These are phyloP conservation scores for Tetracladium setigerum DNA, from an alignment of 495 filamentous ascomycete genomes.

Conservation along the genomic window DNA sequence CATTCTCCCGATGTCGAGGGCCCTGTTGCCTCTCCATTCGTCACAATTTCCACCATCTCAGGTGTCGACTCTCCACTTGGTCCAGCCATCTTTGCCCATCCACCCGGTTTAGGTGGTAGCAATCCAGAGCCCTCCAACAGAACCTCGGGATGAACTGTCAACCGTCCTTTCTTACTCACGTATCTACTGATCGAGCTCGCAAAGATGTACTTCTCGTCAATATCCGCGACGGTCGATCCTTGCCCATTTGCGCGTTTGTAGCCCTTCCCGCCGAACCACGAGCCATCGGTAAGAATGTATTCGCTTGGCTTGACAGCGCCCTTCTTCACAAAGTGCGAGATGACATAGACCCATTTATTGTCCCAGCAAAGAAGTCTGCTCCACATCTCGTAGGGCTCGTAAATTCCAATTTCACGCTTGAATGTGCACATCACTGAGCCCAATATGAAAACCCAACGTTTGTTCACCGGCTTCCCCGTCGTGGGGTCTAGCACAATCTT, in stretches of 20 bases:
- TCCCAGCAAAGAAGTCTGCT: conserved; percentile 66
- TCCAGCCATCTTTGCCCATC: conserved; percentile 25
- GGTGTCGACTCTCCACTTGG: conserved; percentile 18
- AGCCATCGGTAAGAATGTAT: conserved; percentile 29
- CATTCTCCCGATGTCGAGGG: conserved; percentile 26
- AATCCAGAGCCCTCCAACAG: conserved; percentile 61
- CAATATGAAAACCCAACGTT: conserved; percentile 51
- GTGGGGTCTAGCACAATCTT: conserved; percentile 33
- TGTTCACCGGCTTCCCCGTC: conserved; percentile 26
- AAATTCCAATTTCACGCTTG: conserved; percentile 60
- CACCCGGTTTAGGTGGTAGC: conserved; percentile 46
- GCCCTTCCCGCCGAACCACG: conserved; percentile 13
- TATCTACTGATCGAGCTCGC: conserved; percentile 49
- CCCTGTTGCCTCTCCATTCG: conserved; percentile 18
- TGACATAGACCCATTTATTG: conserved; percentile 73
- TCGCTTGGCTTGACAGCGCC: conserved; percentile 36
- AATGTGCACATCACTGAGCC: conserved; percentile 63
- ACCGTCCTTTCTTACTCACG: conserved; percentile 52
- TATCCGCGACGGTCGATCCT: not conserved
- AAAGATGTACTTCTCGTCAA: conserved; percentile 32
- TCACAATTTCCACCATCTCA: conserved; percentile 18
- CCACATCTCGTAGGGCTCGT: conserved; percentile 66
- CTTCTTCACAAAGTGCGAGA: conserved; percentile 60
- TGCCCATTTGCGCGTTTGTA: conserved; percentile 24
- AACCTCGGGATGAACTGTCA: conserved; percentile 78